Evolutionary conservation across 2,329 filamentous ascomycete genomes (phyloP).

Genomic region (Acrodontium crateriforme): DNA sequence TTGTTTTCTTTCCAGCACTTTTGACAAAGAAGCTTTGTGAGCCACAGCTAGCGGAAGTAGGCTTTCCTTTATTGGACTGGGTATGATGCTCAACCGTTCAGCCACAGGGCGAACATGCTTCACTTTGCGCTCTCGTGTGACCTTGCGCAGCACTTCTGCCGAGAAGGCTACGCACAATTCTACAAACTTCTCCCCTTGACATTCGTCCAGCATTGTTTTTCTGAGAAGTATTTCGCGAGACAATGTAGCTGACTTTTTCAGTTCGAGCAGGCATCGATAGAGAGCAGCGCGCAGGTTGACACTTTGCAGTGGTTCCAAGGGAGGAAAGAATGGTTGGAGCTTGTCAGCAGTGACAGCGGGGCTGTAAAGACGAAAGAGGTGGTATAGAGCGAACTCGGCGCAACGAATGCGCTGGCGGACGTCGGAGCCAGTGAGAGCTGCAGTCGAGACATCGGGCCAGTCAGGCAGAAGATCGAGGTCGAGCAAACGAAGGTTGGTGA

Average conservation of each 20-base stretch:
- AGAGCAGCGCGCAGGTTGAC: slow-evolving; percentile 77
- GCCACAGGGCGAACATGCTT: slow-evolving; percentile 26
- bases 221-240: slow-evolving; percentile 68
- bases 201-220: slow-evolving; percentile 95
- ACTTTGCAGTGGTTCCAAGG: slow-evolving; percentile 78
- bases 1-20: slow-evolving; percentile 46
- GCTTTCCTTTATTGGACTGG: slow-evolving; percentile 22
- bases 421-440: slow-evolving; percentile 53
- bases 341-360: slow-evolving; percentile 63
- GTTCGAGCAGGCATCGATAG: slow-evolving; percentile 64
- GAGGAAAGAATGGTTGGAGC: slow-evolving; percentile 79
- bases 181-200: slow-evolving; percentile 78
- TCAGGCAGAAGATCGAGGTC: slow-evolving; percentile 62
- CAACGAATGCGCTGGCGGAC: slow-evolving; percentile 66
- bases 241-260: slow-evolving; percentile 76
- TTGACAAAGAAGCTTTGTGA: slow-evolving; percentile 53
- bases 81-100: slow-evolving; percentile 35
- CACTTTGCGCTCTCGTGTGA: slow-evolving; percentile 35
- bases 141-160: slow-evolving; percentile 62
- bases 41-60: slow-evolving; percentile 57
- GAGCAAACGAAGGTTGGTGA: slow-evolving; percentile 72
- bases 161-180: slow-evolving; percentile 79
- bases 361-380: slow-evolving; percentile 76
- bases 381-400: slow-evolving; percentile 84
- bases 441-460: slow-evolving; percentile 62